Percentiles rank a stretch among this genome's conserved stretches.
These are phyloP conservation scores for Hydnomerulius pinastri DNA, from an alignment of 768 basidiomycete species.

Conservation along the genomic window DNA sequence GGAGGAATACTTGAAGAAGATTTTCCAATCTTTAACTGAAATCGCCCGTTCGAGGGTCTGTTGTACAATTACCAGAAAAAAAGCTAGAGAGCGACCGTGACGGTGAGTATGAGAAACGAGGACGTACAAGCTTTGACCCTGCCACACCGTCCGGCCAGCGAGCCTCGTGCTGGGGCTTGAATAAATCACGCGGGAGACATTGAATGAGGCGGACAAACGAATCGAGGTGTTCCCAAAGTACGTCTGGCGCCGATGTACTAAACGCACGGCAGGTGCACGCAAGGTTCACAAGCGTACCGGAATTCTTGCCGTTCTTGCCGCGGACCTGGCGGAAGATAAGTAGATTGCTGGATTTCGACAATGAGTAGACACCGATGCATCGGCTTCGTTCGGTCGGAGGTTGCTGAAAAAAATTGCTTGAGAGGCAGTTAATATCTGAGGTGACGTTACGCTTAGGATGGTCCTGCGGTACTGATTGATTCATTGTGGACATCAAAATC, in stretches of 20 bases:
- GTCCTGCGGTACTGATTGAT: too few relatives aligned
- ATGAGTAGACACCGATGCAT: conserved; percentile 9
- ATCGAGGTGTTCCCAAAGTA: conserved; percentile 5
- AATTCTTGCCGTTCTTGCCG: background rate
- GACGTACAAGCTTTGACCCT: background rate
- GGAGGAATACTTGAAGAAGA: conserved; percentile 5
- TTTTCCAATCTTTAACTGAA: conserved; percentile 2
- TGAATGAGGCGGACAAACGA: conserved; percentile 2
- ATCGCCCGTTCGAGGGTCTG: conserved; percentile 1
- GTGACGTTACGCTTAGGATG: too few relatives aligned
- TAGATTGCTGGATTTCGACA: conserved; percentile 1
- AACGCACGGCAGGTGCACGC: conserved; percentile 9
- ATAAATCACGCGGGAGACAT: conserved; percentile 6
- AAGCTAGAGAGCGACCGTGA: too few relatives aligned
- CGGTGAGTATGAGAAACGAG: background rate
- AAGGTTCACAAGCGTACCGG: conserved; percentile 1
- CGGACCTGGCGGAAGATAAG: background rate
- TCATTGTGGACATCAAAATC: too few relatives aligned
- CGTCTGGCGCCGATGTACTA: conserved; percentile 2
- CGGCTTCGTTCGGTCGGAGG: background rate
- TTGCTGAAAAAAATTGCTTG: too few relatives aligned
- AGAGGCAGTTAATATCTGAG: too few relatives aligned
- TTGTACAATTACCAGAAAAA: too few relatives aligned
- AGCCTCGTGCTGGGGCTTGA: too few relatives aligned
- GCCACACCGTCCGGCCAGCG: background rate